phyloP scores from a whole-genome alignment of 345 rosid genomes.

The Populus alba region DNA sequence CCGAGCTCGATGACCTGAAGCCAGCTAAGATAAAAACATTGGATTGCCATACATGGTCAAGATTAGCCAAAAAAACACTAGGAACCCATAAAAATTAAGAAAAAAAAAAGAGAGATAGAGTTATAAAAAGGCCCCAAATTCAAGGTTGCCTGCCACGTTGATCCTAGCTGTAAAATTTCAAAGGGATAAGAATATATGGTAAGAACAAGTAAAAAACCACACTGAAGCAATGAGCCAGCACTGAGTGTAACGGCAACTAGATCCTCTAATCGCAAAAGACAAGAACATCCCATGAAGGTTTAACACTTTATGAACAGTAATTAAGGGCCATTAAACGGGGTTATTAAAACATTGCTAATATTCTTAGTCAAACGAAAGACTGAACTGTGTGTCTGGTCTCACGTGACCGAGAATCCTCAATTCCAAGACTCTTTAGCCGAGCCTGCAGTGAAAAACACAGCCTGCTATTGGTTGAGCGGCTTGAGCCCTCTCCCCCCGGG shows the following conservation, averaged over 20 bases:
- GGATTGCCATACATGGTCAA: background rate
- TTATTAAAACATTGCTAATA: background rate
- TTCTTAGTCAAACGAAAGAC: constrained; percentile 37
- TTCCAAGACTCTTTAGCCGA: constrained; percentile 23
- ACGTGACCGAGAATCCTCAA: constrained; percentile 46
- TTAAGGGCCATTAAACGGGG: constrained; percentile 9
- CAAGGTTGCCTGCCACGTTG: constrained; percentile 38
- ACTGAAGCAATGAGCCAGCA: background rate
- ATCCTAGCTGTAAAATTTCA: constrained; percentile 24
- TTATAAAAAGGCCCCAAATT: constrained; percentile 18
- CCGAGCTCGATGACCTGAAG: background rate
- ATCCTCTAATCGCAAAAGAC: constrained; percentile 10
- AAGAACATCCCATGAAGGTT: background rate
- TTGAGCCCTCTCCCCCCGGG: background rate
- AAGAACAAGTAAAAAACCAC: no score
- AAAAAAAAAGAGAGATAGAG: background rate
- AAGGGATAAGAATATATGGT: background rate
- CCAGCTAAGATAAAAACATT: background rate
- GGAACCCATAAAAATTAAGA: no score
- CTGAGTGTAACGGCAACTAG: constrained; percentile 19
- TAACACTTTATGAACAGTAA: background rate
- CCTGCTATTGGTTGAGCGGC: constrained; percentile 14
- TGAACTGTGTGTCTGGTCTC: constrained; percentile 30
- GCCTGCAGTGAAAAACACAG: constrained; percentile 26
- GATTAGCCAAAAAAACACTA: background rate